A percentile compares a stretch with the other conserved stretches of the same genome.
Conservation (phyloP, 2,329 filamentous ascomycete species). For the Golovinomyces cichoracearum region DNA sequence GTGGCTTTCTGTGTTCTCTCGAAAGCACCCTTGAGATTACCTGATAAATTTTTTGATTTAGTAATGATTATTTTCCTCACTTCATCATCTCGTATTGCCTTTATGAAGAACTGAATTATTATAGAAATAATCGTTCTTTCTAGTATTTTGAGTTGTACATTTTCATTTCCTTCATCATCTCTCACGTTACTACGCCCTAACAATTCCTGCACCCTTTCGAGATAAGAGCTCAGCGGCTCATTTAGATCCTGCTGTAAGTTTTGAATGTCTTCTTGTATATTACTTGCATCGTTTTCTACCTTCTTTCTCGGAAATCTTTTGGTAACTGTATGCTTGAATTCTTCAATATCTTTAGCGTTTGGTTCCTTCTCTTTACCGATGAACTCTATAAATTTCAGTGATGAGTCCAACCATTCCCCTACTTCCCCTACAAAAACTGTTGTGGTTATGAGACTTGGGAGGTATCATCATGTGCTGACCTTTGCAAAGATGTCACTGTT, state of each 20-base stretch:
- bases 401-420: background rate
- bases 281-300: background rate
- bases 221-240: background rate
- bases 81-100: background rate
- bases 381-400: background rate
- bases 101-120: background rate
- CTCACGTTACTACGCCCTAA: background rate
- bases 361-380: background rate
- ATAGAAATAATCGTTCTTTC: background rate
- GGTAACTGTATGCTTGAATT: too few species aligned
- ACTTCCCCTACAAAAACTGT: background rate
- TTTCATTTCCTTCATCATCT: background rate
- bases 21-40: background rate
- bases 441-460: too few species aligned
- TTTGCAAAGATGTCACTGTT: too few species aligned
- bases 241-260: background rate
- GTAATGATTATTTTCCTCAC: background rate
- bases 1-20: background rate
- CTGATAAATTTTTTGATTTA: background rate
- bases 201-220: background rate
- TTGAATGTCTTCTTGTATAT: background rate
- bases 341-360: background rate
- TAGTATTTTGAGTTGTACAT: background rate
- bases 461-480: too few species aligned
- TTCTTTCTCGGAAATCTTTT: background rate